Evolutionary conservation across 306 rosid species (phyloP).

Genomic region (Prosopis cineraria): DNA sequence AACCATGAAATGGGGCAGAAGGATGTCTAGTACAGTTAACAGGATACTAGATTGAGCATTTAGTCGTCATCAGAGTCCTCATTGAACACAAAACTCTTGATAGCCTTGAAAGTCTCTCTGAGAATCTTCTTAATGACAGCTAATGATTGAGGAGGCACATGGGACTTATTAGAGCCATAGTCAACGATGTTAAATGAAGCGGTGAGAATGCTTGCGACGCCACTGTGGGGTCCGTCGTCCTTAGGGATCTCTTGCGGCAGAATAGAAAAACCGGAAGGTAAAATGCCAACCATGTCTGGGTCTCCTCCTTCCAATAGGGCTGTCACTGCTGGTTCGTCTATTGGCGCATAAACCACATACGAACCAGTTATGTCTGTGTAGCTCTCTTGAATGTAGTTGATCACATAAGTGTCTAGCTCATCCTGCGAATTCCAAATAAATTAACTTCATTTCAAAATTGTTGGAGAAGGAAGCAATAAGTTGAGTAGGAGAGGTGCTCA

Average conservation of each 20-base stretch:
- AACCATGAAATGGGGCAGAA: too few relatives aligned
- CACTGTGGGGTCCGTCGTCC: not conserved
- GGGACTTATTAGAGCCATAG: not conserved
- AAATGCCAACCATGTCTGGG: slow-evolving; percentile 42
- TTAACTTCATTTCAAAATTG: too few relatives aligned
- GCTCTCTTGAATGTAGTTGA: slow-evolving; percentile 57
- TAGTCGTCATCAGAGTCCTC: too few relatives aligned
- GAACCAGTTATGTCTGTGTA: slow-evolving; percentile 44
- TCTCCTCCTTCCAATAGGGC: slow-evolving; percentile 42
- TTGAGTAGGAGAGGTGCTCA: too few relatives aligned
- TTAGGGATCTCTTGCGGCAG: slow-evolving; percentile 40
- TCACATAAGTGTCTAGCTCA: slow-evolving; percentile 27
- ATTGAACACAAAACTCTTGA: slow-evolving; percentile 29
- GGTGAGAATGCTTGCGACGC: slow-evolving; percentile 47
- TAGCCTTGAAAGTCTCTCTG: slow-evolving; percentile 30
- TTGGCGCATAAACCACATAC: slow-evolving; percentile 59
- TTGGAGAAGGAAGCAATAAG: too few relatives aligned
- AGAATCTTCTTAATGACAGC: slow-evolving; percentile 29
- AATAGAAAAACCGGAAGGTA: slow-evolving; percentile 65
- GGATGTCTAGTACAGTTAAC: too few relatives aligned
- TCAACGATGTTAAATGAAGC: slow-evolving; percentile 45
- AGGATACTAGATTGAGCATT: too few relatives aligned
- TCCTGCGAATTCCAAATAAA: slow-evolving; percentile 34
- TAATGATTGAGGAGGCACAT: slow-evolving; percentile 36
- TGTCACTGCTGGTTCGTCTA: slow-evolving; percentile 32